Percentiles rank a stretch among this genome's conserved stretches.
These are phyloP conservation scores for Aspergillus fumigatiaffinis DNA, from an alignment of 2,329 filamentous ascomycete species.

Conservation along the genomic window DNA sequence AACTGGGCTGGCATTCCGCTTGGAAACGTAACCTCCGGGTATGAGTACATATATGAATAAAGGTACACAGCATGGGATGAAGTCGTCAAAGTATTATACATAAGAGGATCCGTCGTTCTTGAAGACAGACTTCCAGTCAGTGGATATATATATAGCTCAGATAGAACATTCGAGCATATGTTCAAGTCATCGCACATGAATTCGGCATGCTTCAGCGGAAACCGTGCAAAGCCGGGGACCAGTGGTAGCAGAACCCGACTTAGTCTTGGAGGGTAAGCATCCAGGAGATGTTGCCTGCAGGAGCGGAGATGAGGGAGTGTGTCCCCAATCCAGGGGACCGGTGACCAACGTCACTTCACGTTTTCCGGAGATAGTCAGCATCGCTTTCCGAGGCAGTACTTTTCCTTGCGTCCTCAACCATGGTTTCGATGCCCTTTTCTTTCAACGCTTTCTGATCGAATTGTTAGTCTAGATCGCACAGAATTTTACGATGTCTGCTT, in stretches of 20 bases:
- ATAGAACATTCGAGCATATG: neutral
- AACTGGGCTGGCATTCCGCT: neutral
- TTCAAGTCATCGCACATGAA: neutral
- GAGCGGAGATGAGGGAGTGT: neutral
- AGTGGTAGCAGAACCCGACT: neutral
- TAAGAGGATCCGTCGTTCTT: neutral
- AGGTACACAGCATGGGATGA: neutral
- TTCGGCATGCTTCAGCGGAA: neutral
- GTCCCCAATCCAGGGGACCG: neutral
- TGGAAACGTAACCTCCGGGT: neutral
- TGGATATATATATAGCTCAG: neutral
- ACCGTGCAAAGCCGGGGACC: neutral
- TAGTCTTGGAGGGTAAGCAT: neutral
- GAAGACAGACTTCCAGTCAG: neutral
- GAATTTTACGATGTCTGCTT: neutral
- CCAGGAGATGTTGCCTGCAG: neutral
- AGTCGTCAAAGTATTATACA: neutral
- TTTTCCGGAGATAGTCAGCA: constrained; percentile 56
- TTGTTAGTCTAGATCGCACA: neutral
- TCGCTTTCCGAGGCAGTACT: constrained; percentile 81
- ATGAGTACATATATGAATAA: neutral
- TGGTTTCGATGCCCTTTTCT: constrained; percentile 84
- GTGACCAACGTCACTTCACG: constrained; percentile 9
- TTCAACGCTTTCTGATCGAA: constrained; percentile 70
- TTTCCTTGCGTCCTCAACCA: constrained; percentile 85